Evolutionary conservation across 495 filamentous ascomycete genomes (phyloP), one percentile per base, ranked within the genome.

Genomic region (Hyaloscypha hepaticicola): DNA sequence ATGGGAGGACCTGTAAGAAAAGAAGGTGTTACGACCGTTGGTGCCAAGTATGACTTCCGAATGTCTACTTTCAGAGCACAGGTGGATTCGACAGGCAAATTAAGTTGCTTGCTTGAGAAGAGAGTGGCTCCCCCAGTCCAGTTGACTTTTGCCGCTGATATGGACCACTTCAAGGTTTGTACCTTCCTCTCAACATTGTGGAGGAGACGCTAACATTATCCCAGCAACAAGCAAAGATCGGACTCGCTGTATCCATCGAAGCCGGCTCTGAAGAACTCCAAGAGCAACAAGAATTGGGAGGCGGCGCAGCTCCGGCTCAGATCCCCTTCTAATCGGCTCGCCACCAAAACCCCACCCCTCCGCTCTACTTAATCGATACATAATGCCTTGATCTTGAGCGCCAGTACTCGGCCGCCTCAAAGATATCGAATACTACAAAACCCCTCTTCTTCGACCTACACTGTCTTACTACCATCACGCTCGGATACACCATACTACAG

Each of bases 41-140:
- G 95, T 72, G 92, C 91, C 69, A 99, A 98, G 79, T 99, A 99
- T 76, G 95, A 98, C 73, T 99, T 99, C 87, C 84, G 91, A 63
- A 88, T 90, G 73, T 94, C 91, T 41, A 93, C 90, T 11, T 96
- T 97, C 85, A 86, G 93, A 66, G 95, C 94, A 24, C 96, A 98
- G 78, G 83, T 99, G 58, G 95, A 99, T 78, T 94, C 92, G 72
- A 85, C 91, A 65, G 96, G 96, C 70, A 95, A 93, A 81, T 83
- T 99, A 67, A 90, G 88, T 78, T 95, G 91, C 73, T 81, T 97
- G 70, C 81, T 98, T 64, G 96, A 99, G 83, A 98, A 97, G 87
- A 85, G 91, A 70, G 88, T 99, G 72, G 91, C 93, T 24, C 90
- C 92, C 70, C 87, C 91, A 53, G 91, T 99, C 63, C 87, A 85